Percentiles rank a stretch among this genome's conserved stretches.
Evolutionary conservation across 192 early-diverging fungal species (phyloP).

Genomic region (Lunasporangiospora selenospora): DNA sequence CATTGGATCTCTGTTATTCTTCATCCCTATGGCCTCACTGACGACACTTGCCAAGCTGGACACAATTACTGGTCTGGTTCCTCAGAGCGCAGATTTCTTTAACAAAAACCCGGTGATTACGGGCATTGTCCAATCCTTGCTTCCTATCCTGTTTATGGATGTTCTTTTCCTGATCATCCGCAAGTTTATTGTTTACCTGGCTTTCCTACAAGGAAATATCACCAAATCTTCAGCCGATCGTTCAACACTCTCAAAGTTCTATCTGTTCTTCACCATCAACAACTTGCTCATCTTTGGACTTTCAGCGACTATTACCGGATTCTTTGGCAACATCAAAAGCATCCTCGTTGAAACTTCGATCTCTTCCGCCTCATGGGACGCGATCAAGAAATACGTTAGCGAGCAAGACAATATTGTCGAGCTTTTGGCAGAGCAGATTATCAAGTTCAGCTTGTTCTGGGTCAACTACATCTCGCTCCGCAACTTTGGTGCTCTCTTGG

Average conservation of each 20-base stretch:
- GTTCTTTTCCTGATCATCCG: slow-evolving; percentile 72
- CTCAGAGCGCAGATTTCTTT: slow-evolving; percentile 55
- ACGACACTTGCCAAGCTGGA: slow-evolving; percentile 65
- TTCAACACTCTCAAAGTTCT: slow-evolving; percentile 74
- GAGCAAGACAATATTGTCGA: slow-evolving; percentile 44
- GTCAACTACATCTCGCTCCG: slow-evolving; percentile 75
- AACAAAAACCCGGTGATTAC: slow-evolving; percentile 55
- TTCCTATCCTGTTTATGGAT: slow-evolving; percentile 71
- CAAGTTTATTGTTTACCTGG: slow-evolving; percentile 63
- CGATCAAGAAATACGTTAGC: slow-evolving; percentile 40
- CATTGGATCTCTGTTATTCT: slow-evolving; percentile 67
- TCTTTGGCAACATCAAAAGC: slow-evolving; percentile 27
- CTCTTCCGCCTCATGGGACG: slow-evolving; percentile 3
- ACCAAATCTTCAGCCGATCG: slow-evolving; percentile 75
- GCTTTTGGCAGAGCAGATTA: slow-evolving; percentile 37
- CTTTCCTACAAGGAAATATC: slow-evolving; percentile 72
- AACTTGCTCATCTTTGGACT: slow-evolving; percentile 73
- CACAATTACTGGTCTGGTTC: slow-evolving; percentile 63
- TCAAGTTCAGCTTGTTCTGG: slow-evolving; percentile 72
- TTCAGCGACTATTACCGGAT: slow-evolving; percentile 28
- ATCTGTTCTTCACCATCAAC: slow-evolving; percentile 76
- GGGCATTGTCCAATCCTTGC: slow-evolving; percentile 66
- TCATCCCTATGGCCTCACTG: slow-evolving; percentile 69
- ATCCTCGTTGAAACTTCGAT: slow-evolving; percentile 3
- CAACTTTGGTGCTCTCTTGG: slow-evolving; percentile 68